These are phyloP conservation scores for Dissoconium aciculare DNA, from an alignment of 2,329 filamentous ascomycete genomes.

Conservation along the genomic window DNA sequence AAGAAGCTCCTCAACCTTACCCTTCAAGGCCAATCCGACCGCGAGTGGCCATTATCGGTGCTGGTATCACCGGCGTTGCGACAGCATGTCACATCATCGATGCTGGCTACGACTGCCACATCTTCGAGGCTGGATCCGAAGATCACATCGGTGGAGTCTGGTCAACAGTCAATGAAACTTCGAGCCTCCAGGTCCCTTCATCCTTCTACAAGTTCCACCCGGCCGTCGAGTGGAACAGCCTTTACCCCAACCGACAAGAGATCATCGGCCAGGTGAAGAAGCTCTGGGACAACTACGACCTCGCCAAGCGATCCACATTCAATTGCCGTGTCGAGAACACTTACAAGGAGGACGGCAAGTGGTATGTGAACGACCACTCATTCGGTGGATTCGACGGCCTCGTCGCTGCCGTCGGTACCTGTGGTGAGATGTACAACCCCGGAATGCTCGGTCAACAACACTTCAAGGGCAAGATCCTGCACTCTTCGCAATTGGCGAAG, in stretches of 20 bases:
- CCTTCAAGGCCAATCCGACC: conserved; percentile 31
- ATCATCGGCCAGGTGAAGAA: conserved; percentile 57
- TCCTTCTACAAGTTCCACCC: conserved; percentile 82
- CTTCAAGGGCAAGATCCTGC: conserved; percentile 56
- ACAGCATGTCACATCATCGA: conserved; percentile 69
- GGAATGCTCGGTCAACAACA: conserved; percentile 44
- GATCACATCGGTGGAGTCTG: conserved; percentile 37
- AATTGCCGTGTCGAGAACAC: conserved; percentile 53
- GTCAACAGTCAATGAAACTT: conserved; percentile 50
- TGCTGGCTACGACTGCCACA: conserved; percentile 65
- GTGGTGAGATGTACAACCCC: conserved; percentile 43
- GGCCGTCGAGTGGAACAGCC: conserved; percentile 54
- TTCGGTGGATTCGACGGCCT: conserved; percentile 65
- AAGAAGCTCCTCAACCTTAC: neutral
- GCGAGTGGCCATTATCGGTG: conserved; percentile 34
- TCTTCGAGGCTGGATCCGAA: conserved; percentile 58
- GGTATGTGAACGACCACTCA: conserved; percentile 60
- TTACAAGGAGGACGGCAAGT: conserved; percentile 51
- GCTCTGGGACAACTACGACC: conserved; percentile 59
- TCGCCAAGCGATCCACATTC: conserved; percentile 57
- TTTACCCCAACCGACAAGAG: conserved; percentile 61
- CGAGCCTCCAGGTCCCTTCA: conserved; percentile 67
- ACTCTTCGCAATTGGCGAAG: conserved; percentile 63
- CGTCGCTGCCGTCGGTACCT: conserved; percentile 64
- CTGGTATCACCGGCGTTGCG: conserved; percentile 55